Evolutionary conservation across 1,284 basidiomycete genomes (phyloP).

Genomic region (Vanrija sp.): DNA sequence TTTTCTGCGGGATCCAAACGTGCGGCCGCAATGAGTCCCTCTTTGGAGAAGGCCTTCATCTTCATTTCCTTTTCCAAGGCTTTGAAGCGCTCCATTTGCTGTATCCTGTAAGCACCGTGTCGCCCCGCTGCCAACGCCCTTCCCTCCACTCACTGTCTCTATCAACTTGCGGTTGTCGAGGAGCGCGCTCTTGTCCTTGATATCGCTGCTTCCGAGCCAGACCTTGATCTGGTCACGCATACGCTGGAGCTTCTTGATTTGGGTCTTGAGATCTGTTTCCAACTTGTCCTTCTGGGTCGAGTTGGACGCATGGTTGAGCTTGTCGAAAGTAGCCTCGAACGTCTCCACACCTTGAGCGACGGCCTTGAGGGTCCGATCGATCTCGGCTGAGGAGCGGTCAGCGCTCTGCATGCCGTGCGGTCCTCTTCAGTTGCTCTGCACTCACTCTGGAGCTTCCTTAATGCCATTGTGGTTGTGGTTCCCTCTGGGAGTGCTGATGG

Average conservation of each 20-base stretch:
- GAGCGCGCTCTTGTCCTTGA: constrained; percentile 95
- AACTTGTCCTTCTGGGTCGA: constrained; percentile 92
- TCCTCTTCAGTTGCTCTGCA: background rate
- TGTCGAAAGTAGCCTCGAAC: constrained; percentile 93
- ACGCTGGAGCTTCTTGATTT: constrained; percentile 98
- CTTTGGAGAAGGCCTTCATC: constrained; percentile 99
- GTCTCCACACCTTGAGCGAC: constrained; percentile 88
- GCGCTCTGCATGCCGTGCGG: background rate
- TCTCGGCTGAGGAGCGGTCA: constrained; percentile 65
- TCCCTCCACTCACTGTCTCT: constrained; percentile 74
- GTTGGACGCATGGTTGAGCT: constrained; percentile 90
- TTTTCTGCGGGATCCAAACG: constrained; percentile 95
- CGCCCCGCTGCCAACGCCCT: background rate
- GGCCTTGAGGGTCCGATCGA: constrained; percentile 93
- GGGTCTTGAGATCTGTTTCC: constrained; percentile 90
- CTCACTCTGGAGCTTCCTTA: constrained; percentile 44
- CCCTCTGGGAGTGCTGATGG: too few species aligned
- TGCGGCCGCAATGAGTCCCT: constrained; percentile 89
- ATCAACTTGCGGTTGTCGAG: constrained; percentile 93
- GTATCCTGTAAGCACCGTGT: constrained; percentile 14
- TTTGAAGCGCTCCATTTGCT: constrained; percentile 99
- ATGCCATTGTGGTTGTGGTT: constrained; percentile 28
- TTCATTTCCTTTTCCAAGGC: constrained; percentile 99
- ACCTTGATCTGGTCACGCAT: constrained; percentile 99
- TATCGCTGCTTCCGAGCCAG: constrained; percentile 96